phyloP scores from a whole-genome alignment of 2,329 filamentous ascomycete genomes.

The Botrytis pseudocinerea region DNA sequence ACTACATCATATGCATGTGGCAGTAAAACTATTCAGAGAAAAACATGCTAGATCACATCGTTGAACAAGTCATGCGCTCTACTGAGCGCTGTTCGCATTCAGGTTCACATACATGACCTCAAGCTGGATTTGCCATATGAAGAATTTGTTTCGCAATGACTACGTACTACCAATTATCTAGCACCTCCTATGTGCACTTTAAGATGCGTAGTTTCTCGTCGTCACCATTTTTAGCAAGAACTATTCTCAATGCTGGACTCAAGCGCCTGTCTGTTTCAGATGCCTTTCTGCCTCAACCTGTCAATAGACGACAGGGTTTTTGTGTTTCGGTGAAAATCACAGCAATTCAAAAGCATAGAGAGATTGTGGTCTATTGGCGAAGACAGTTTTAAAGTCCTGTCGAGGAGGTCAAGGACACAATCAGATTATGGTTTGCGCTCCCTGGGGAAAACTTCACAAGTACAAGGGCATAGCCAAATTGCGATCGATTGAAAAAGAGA shows the following conservation, averaged over 20 bases:
- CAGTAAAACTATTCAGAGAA: background rate
- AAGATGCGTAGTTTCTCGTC: background rate
- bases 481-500: background rate
- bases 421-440: background rate
- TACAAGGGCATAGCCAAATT: background rate
- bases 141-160: background rate
- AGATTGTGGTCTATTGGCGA: background rate
- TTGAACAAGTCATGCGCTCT: background rate
- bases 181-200: background rate
- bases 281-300: background rate
- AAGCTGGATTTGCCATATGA: background rate
- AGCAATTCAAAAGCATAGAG: background rate
- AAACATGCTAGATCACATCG: background rate
- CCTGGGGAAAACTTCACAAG: background rate
- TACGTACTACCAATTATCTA: background rate
- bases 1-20: background rate
- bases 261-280: background rate
- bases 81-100: background rate
- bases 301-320: background rate
- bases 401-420: background rate
- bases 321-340: accelerated
- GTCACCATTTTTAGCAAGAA: background rate
- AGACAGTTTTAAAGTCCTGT: background rate
- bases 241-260: background rate
- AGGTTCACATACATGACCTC: background rate